Conservation (phyloP, 2,329 filamentous ascomycete genomes). For the Chaetomiaceae sp. region DNA sequence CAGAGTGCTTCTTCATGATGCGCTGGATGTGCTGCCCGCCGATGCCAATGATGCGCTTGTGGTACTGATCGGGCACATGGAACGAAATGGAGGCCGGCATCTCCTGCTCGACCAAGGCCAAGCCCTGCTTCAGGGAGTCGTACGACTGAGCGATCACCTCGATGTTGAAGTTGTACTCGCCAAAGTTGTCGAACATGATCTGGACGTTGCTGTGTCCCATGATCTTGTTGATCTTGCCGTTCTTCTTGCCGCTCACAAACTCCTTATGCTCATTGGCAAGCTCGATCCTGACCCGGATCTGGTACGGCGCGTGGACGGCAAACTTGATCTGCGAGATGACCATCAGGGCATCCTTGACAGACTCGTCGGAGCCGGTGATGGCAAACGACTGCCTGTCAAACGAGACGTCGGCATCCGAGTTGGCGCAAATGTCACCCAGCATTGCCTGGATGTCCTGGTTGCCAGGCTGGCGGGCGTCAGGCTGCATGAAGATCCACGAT, state of each 20-base stretch:
- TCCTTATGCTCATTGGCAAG: constrained; percentile 99
- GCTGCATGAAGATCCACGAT: constrained; percentile 87
- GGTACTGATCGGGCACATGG: constrained; percentile 97
- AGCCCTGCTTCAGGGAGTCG: constrained; percentile 87
- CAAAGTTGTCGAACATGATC: constrained; percentile 98
- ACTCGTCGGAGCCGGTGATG: constrained; percentile 92
- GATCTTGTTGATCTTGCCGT: constrained; percentile 99
- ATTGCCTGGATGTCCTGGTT: constrained; percentile 79
- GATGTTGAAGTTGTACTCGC: constrained; percentile 99
- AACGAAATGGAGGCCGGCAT: constrained; percentile 99
- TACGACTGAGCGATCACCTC: constrained; percentile 91
- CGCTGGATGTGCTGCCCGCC: constrained; percentile 97
- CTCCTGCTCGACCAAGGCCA: constrained; percentile 93
- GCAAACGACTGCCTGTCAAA: constrained; percentile 94
- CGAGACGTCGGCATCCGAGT: constrained; percentile 88
- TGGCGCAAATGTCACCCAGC: constrained; percentile 92
- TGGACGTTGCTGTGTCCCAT: constrained; percentile 99
- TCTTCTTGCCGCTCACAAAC: constrained; percentile 99
- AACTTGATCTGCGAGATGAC: constrained; percentile 91
- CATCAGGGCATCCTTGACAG: constrained; percentile 90
- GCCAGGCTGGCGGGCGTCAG: constrained; percentile 56
- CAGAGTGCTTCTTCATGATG: constrained; percentile 99
- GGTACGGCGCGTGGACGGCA: constrained; percentile 79
- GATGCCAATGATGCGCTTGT: constrained; percentile 98
- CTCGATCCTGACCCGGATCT: constrained; percentile 97